phyloP scores from a whole-genome alignment of 2,329 filamentous ascomycete genomes.

The Pseudogymnoascus sp. region DNA sequence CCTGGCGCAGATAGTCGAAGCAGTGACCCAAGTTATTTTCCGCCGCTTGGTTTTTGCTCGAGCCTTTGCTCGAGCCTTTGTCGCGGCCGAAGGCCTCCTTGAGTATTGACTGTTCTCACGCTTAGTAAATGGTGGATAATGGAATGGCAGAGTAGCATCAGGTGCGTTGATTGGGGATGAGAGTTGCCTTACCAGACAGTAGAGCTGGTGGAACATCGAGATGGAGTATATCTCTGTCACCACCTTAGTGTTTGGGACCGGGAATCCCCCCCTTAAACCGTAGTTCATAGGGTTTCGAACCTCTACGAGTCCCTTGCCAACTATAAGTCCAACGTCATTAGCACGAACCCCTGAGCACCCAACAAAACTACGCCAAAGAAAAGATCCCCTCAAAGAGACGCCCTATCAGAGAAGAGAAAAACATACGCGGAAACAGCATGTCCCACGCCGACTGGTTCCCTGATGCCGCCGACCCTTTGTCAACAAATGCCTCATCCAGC shows the following conservation, averaged over 20 bases:
- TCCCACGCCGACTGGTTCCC: background rate
- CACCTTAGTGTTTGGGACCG: background rate
- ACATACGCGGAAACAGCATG: background rate
- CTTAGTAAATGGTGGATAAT: background rate
- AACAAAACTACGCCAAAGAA: background rate
- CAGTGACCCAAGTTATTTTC: slow-evolving; percentile 13
- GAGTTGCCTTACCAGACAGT: background rate
- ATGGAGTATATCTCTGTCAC: background rate
- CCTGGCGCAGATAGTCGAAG: slow-evolving; percentile 17
- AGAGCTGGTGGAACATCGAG: background rate
- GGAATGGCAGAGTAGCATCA: too few relatives aligned
- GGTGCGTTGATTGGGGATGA: too few relatives aligned
- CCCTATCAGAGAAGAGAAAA: background rate
- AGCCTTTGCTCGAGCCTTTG: background rate
- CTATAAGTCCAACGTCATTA: background rate
- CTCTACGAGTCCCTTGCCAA: background rate
- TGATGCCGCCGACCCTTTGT: background rate
- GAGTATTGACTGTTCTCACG: background rate
- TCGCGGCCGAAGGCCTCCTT: background rate
- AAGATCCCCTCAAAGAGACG: background rate
- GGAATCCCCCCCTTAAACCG: background rate
- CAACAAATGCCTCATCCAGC: background rate
- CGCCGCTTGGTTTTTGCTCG: background rate
- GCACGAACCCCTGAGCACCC: background rate
- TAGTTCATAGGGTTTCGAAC: background rate